Percentiles rank a stretch among this genome's conserved stretches.
Evolutionary conservation across 352 stramenopile species (phyloP).

Genomic region (Phytophthora quininea): DNA sequence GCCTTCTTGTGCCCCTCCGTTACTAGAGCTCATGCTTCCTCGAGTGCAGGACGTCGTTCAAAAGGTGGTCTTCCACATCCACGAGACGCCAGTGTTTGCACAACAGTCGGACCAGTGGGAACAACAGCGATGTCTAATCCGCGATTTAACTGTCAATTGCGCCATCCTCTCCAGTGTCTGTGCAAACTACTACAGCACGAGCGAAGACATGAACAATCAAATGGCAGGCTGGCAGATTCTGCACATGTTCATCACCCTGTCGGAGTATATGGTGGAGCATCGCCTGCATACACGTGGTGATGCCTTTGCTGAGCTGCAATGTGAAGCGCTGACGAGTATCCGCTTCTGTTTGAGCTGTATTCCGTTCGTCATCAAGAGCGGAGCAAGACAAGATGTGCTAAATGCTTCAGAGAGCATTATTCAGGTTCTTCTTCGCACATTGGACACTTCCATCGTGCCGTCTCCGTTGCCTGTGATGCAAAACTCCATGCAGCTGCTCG

Average conservation of each 20-base stretch:
- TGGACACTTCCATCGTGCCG: conserved; percentile 72
- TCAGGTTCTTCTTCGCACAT: conserved; percentile 57
- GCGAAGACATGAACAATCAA: conserved; percentile 56
- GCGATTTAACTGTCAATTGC: conserved; percentile 64
- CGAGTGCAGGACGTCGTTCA: conserved; percentile 47
- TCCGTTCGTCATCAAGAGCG: conserved; percentile 62
- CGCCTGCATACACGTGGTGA: conserved; percentile 61
- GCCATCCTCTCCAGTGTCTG: conserved; percentile 68
- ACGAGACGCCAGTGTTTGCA: conserved; percentile 48
- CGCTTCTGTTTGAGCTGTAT: conserved; percentile 65
- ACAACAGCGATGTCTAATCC: conserved; percentile 54
- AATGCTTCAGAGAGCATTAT: conserved; percentile 57
- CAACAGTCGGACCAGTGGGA: conserved; percentile 53
- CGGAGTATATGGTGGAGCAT: conserved; percentile 67
- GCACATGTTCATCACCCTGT: conserved; percentile 64
- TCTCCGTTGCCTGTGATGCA: conserved; percentile 68
- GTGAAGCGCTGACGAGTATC: conserved; percentile 68
- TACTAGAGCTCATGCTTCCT: conserved; percentile 59
- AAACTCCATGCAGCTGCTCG: conserved; percentile 70
- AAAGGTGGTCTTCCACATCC: conserved; percentile 52
- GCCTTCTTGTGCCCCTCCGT: conserved; percentile 52
- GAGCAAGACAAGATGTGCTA: conserved; percentile 57
- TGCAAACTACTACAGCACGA: conserved; percentile 64
- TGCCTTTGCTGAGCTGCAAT: conserved; percentile 63
- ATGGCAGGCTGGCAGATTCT: conserved; percentile 73